Conservation (phyloP, 2,329 filamentous ascomycete species). For the Aschersonia sp. region DNA sequence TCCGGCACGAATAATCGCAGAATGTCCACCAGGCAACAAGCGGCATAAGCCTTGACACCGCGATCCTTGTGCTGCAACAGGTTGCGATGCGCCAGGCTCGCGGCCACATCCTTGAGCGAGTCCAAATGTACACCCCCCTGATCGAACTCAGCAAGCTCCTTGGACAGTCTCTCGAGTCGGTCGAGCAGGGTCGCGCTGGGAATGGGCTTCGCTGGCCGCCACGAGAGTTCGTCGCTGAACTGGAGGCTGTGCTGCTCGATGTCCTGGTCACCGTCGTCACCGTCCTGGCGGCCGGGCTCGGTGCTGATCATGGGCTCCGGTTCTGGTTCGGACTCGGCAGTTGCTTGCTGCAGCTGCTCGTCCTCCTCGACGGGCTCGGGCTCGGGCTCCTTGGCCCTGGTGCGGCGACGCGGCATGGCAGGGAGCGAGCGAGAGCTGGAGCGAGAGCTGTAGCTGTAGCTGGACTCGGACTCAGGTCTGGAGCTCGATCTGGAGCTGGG, state of each 20-base stretch:
- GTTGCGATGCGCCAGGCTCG: conserved; percentile 70
- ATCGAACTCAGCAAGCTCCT: conserved; percentile 73
- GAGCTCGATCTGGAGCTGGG: not conserved
- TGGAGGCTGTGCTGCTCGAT: conserved; percentile 32
- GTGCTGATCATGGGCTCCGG: conserved; percentile 1
- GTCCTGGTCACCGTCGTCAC: conserved; percentile 5
- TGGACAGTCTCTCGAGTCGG: conserved; percentile 65
- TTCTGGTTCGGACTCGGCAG: conserved; percentile 7
- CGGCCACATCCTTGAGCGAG: conserved; percentile 72
- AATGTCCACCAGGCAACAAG: conserved; percentile 85
- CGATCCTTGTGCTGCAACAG: conserved; percentile 84
- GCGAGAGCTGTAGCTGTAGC: not conserved
- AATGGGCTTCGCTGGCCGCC: conserved; percentile 85
- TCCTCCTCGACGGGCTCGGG: conserved; percentile 14
- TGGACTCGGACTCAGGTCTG: conserved; percentile 1
- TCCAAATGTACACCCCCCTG: conserved; percentile 73
- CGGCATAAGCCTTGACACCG: conserved; percentile 78
- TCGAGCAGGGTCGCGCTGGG: conserved; percentile 66
- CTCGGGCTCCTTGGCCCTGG: conserved; percentile 16
- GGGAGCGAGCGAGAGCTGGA: not conserved
- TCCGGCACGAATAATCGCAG: conserved; percentile 85
- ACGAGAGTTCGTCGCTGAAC: conserved; percentile 79
- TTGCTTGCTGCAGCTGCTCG: conserved; percentile 6
- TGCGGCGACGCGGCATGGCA: conserved; percentile 21
- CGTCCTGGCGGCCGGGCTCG: conserved; percentile 2